Evolutionary conservation across 2,329 filamentous ascomycete genomes (phyloP), one percentile per base, ranked within the genome.

Genomic region (Talaromyces islandicus): DNA sequence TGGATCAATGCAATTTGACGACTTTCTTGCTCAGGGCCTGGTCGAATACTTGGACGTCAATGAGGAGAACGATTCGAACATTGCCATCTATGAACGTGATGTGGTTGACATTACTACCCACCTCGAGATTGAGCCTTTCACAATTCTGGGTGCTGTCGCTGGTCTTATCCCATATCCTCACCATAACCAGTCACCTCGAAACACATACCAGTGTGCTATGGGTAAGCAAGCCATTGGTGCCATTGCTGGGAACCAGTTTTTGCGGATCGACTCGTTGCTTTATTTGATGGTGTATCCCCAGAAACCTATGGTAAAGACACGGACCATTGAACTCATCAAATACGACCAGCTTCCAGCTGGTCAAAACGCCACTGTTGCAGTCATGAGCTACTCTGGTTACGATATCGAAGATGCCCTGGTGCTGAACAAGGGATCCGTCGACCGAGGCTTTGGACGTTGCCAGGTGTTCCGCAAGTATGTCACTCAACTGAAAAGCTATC

Each of bases 151-250:
- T 27, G 94, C 94, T 53, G 94, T 99, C 27, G 94, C 94, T 43
- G 94, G 94, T 50, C 81, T 99, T 41, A 99, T 99, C 72, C 94
- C 94, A 4, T 99, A 97, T 71, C 94, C 94, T 9, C 94, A 99
- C 74, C 94, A 99, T 80, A 99, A 99, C 76, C 94, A 99, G 75
- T 99, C 95, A 17, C 94, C 94, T 10, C 85, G 94, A 82, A 99
- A 99, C 73, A 99, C 94, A 0, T 99, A 99, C 71, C 93, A 97
- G 81, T 97, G 93, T 78, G 94, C 94, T 77, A 99, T 99, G 94
- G 94, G 94, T 84, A 99, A 99, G 79, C 94, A 99, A 89, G 94
- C 94, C 43, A 97, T 99, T 73, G 94, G 94, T 35, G 92, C 93
- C 35, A 97, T 99, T 71, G 94, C 93, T 17, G 96, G 96, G 72